phyloP scores from a whole-genome alignment of 345 rosid genomes.

The Moringa oleifera region DNA sequence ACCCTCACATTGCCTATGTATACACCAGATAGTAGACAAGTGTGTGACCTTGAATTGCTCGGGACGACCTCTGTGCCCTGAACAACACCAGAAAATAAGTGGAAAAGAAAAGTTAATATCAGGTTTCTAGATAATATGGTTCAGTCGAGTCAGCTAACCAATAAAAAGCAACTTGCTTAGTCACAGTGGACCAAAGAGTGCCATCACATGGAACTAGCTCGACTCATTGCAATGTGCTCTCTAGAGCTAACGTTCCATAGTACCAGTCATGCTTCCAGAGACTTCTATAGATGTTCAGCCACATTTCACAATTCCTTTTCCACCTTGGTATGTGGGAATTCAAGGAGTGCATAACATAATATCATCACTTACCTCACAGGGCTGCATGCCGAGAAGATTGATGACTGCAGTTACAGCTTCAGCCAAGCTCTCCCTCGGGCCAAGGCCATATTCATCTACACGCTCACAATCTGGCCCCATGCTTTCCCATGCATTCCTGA shows the following conservation, averaged over 20 bases:
- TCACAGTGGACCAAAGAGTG: background rate
- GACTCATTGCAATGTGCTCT: background rate
- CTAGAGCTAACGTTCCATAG: background rate
- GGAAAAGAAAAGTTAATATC: background rate
- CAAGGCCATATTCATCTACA: constrained; percentile 96
- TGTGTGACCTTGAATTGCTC: constrained; percentile 89
- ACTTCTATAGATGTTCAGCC: background rate
- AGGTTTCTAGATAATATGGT: background rate
- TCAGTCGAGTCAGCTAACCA: background rate
- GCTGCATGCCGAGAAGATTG: constrained; percentile 97
- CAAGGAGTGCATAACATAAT: too few species aligned
- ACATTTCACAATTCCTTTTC: background rate
- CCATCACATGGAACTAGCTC: background rate
- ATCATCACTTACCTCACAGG: constrained; percentile 93
- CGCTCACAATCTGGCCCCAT: constrained; percentile 70
- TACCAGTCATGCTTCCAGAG: background rate
- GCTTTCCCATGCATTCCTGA: constrained; percentile 98
- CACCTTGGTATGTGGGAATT: background rate
- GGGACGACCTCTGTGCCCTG: constrained; percentile 88
- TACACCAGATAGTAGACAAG: constrained; percentile 80
- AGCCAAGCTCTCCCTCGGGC: constrained; percentile 79
- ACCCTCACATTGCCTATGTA: constrained; percentile 84
- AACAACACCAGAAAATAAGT: background rate
- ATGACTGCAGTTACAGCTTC: constrained; percentile 88
- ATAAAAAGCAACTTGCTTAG: background rate